phyloP scores from a whole-genome alignment of 768 basidiomycete genomes.

The Dioszegia hungarica region DNA sequence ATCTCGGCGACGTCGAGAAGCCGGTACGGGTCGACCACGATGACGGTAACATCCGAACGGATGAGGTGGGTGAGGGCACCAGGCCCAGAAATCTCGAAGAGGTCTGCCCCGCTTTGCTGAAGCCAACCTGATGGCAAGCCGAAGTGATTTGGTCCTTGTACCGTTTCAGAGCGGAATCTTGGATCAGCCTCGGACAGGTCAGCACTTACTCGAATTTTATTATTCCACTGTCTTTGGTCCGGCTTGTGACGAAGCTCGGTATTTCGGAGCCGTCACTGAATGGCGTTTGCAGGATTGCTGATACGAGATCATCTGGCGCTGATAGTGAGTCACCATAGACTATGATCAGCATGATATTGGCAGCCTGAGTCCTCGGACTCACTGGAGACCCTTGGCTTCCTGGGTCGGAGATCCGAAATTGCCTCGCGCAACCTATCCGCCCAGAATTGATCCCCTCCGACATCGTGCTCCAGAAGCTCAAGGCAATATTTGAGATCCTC shows the following conservation, averaged over 20 bases:
- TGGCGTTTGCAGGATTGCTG: constrained; percentile 39
- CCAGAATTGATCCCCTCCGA: constrained; percentile 39
- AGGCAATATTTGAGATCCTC: too few species aligned
- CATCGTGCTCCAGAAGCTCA: constrained; percentile 19
- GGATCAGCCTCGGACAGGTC: neutral
- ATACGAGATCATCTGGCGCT: constrained; percentile 30
- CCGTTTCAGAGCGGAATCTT: neutral
- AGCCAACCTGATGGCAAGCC: constrained; percentile 32
- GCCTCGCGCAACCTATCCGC: constrained; percentile 15
- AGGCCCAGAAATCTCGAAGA: constrained; percentile 3
- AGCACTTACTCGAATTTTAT: constrained; percentile 1
- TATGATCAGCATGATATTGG: constrained; percentile 2
- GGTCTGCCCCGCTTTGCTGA: constrained; percentile 3
- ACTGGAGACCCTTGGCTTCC: constrained; percentile 4
- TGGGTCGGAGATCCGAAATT: constrained; percentile 12
- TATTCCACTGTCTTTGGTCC: neutral
- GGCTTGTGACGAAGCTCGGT: constrained; percentile 12
- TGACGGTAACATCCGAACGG: constrained; percentile 9
- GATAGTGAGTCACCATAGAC: constrained; percentile 31
- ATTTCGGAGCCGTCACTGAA: constrained; percentile 22
- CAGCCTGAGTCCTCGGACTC: constrained; percentile 9
- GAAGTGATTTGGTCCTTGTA: neutral
- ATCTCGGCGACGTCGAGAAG: constrained; percentile 17
- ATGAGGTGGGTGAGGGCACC: constrained; percentile 14
- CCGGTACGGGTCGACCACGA: constrained; percentile 42